Evolutionary conservation across 2,329 filamentous ascomycete species (phyloP).

Genomic region (Trichoderma sp.): DNA sequence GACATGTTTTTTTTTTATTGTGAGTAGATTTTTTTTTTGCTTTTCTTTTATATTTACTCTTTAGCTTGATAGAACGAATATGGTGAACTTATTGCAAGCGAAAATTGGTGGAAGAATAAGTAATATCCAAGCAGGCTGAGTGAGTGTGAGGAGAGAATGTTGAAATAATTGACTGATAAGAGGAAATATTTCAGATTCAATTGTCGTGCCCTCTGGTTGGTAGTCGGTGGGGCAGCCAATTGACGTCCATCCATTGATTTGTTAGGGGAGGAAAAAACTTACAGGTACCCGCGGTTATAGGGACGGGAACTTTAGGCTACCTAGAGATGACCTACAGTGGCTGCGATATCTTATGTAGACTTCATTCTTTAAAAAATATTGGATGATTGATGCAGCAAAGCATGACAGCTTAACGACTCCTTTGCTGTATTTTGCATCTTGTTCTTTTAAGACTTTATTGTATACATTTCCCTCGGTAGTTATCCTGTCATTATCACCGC

Average conservation of each 20-base stretch:
- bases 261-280: neutral
- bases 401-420: neutral
- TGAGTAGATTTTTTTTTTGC: neutral
- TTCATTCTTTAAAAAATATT: neutral
- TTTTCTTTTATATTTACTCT: neutral
- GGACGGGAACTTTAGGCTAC: neutral
- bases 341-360: neutral
- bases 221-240: neutral
- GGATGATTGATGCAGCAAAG: no score
- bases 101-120: neutral
- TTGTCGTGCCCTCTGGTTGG: neutral
- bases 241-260: neutral
- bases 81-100: no score
- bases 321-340: neutral
- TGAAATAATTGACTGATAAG: neutral
- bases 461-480: neutral
- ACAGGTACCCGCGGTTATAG: neutral
- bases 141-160: neutral
- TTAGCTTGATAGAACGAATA: neutral
- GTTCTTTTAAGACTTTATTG: neutral
- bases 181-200: neutral
- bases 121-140: neutral
- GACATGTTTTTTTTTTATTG: slow-evolving; percentile 34
- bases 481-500: neutral
- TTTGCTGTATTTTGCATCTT: neutral